Conservation (phyloP, 192 early-diverging fungal species). For the Podila epigama region DNA sequence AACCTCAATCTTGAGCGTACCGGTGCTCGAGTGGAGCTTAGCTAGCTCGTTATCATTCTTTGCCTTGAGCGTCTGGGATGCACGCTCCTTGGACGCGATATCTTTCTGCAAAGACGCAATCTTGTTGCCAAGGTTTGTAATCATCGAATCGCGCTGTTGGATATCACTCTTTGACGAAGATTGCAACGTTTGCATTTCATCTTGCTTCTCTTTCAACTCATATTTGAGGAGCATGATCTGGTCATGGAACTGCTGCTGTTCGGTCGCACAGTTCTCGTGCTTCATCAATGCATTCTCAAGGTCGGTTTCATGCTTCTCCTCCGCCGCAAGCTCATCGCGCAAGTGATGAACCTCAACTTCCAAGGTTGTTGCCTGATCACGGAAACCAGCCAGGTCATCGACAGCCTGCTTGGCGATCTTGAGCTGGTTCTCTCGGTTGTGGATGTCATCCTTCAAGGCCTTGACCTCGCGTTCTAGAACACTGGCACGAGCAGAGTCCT, state of each 20-base stretch:
- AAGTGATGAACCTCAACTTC: constrained; percentile 9
- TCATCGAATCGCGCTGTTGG: not conserved
- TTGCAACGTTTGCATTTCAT: not conserved
- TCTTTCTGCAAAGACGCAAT: not conserved
- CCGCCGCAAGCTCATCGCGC: constrained; percentile 4
- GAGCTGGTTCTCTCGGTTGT: not conserved
- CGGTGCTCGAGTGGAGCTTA: constrained; percentile 1
- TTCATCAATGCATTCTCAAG: constrained; percentile 18
- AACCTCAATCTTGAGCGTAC: constrained; percentile 2
- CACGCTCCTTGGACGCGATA: not conserved
- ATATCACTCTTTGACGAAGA: not conserved
- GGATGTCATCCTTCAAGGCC: constrained; percentile 6
- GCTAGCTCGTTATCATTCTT: not conserved
- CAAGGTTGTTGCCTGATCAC: constrained; percentile 1
- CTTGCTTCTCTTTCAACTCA: constrained; percentile 7
- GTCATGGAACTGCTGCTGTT: constrained; percentile 4
- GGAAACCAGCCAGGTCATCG: constrained; percentile 4
- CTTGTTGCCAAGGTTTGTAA: not conserved
- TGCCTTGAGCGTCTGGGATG: not conserved
- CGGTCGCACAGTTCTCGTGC: constrained; percentile 4
- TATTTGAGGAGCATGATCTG: not conserved
- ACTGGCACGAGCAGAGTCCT: not conserved
- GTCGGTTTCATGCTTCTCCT: constrained; percentile 21
- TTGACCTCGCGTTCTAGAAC: not conserved
- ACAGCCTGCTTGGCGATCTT: constrained; percentile 5